phyloP scores from a whole-genome alignment of 805 yeast species.

The Saccharomycopsis capsularis region DNA sequence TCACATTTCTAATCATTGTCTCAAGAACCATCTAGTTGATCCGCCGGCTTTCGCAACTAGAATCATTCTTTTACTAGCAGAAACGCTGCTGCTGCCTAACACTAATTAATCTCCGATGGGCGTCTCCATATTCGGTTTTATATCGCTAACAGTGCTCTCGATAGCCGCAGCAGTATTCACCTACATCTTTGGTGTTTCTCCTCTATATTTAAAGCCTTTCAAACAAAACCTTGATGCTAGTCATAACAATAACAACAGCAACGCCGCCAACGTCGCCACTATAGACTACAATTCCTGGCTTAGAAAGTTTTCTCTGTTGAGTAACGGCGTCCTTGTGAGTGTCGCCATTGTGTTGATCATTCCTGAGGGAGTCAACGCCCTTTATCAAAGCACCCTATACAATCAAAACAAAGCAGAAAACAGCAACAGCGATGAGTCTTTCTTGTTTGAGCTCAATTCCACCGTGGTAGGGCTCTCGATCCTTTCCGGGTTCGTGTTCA shows the following conservation, averaged over 20 bases:
- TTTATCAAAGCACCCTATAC: constrained; percentile 29
- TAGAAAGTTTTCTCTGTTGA: constrained; percentile 40
- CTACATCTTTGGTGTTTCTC: constrained; percentile 9
- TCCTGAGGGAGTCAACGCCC: constrained; percentile 57
- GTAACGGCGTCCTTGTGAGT: constrained; percentile 56
- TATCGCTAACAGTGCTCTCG: constrained; percentile 2
- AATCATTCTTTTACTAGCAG: no score
- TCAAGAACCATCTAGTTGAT: no score
- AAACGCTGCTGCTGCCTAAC: no score
- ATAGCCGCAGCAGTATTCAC: constrained; percentile 3
- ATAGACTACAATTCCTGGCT: constrained; percentile 25
- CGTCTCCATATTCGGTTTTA: neutral
- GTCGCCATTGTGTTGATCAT: constrained; percentile 52
- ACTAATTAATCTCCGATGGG: no score
- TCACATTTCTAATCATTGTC: no score
- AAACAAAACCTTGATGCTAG: neutral
- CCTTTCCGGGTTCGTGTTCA: constrained; percentile 45
- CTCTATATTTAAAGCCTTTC: constrained; percentile 1
- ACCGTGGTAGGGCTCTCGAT: constrained; percentile 41
- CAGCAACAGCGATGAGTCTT: neutral
- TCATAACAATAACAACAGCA: no score
- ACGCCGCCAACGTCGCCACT: neutral
- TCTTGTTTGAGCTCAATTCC: constrained; percentile 4
- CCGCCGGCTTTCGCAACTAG: no score
- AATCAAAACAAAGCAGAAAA: neutral